Evolutionary conservation across 148 eudicot genomes (phyloP).

Genomic region (Spergularia marina): DNA sequence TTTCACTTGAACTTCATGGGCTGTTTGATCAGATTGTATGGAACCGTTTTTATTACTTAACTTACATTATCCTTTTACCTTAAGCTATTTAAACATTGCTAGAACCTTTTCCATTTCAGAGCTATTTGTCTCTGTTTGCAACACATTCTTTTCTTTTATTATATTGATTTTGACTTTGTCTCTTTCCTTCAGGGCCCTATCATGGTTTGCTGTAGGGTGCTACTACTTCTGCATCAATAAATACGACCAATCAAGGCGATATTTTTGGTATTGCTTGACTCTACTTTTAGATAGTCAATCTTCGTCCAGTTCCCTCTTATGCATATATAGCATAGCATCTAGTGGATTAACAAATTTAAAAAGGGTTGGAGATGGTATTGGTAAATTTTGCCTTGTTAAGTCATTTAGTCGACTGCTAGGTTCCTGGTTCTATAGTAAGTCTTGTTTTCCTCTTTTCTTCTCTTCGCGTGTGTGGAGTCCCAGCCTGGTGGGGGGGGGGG

Average conservation of each 20-base stretch:
- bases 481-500: too few species aligned
- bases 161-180: constrained; percentile 11
- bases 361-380: neutral
- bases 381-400: too few species aligned
- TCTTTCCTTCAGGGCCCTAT: constrained; percentile 61
- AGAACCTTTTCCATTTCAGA: neutral
- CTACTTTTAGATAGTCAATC: constrained; percentile 4
- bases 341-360: neutral
- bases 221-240: constrained; percentile 93
- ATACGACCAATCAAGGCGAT: constrained; percentile 90
- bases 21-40: neutral
- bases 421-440: too few species aligned
- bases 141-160: neutral
- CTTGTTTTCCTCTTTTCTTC: too few species aligned
- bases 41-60: neutral
- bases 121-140: neutral
- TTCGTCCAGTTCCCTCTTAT: neutral
- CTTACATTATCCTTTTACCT: neutral
- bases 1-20: neutral
- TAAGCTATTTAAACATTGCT: constrained; percentile 1
- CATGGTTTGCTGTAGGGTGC: constrained; percentile 99
- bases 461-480: too few species aligned
- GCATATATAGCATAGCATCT: neutral
- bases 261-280: constrained; percentile 60
- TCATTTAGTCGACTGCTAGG: too few species aligned